Evolutionary conservation across 306 rosid species (phyloP), one percentile per base, ranked within the genome.

Genomic region (Vigna nakashimae): DNA sequence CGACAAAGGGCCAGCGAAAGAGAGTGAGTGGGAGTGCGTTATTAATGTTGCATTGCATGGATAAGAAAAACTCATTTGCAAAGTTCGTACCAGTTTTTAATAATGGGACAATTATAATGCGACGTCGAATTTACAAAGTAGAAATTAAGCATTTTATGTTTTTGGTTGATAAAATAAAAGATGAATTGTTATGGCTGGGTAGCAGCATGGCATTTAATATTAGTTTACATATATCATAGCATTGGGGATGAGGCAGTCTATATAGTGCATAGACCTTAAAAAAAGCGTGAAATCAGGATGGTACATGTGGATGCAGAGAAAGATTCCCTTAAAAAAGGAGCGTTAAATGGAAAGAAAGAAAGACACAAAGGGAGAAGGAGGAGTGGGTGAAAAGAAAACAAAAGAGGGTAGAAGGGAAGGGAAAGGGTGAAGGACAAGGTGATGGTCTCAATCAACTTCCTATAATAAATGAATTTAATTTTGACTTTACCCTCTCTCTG

Each of bases 401-500:
- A 28, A 51, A 69, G 18, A 36, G 9, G 22, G 46, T 1, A 51
- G 59, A 40, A 48, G 50, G 43, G 55, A 40, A 48, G 50, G 43
- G 26, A 75, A 73, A 20, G 7, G 14, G 5, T 6, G 36, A 59
- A 59, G 46, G 65, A 28, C 1, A n/a, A 17, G 65, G 43, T 7
- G 6, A 50, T 14, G 66, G 80, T 72, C 51, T 14, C 38, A 49
- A 67, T 74, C 80, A 73, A 4, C 20, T 14, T 24, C 30, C 73
- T 51, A 71, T 65, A 45, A 71, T 65, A 34, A 65, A 58, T 71
- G 48, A 78, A 82, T 57, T 45, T 22, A 69, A 43, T 81, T 32
- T 88, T 90, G 92, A 90, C 92, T 88, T 88, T 79, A 53, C 55
- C n/a, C 6, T 22, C 24, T 0, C 62, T 9, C 82, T 80, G 75